These are phyloP conservation scores for Suhomyces anneliseae DNA, from an alignment of 1,139 yeast species.

Conservation along the genomic window DNA sequence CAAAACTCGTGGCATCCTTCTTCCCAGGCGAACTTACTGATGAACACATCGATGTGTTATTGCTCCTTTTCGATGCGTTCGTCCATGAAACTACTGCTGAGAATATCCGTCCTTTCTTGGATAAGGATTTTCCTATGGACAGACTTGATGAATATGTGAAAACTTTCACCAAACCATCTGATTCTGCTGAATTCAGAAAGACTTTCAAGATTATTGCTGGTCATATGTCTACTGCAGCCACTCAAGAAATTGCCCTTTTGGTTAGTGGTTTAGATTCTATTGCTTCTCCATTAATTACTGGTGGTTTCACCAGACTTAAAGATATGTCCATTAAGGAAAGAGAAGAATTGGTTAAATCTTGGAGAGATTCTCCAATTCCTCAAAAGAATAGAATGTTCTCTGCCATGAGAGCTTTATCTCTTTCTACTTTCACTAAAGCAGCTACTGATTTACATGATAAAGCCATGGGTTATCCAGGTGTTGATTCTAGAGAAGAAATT, in stretches of 20 bases:
- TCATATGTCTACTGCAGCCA: slow-evolving; percentile 14
- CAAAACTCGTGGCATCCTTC: neutral
- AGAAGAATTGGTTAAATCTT: slow-evolving; percentile 29
- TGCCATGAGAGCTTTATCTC: slow-evolving; percentile 24
- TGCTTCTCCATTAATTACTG: slow-evolving; percentile 39
- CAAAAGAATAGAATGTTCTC: slow-evolving; percentile 32
- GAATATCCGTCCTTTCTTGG: slow-evolving; percentile 27
- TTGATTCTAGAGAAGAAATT: slow-evolving; percentile 30
- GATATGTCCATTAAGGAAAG: slow-evolving; percentile 39
- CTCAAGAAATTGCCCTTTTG: slow-evolving; percentile 12
- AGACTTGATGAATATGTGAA: slow-evolving; percentile 35
- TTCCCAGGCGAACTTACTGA: slow-evolving; percentile 22
- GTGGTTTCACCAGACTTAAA: slow-evolving; percentile 32
- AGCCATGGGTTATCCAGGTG: slow-evolving; percentile 38
- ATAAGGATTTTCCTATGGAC: slow-evolving; percentile 28
- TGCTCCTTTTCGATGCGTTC: slow-evolving; percentile 36
- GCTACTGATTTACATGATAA: slow-evolving; percentile 36
- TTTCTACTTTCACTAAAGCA: slow-evolving; percentile 23
- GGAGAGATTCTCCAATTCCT: slow-evolving; percentile 41
- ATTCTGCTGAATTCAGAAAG: slow-evolving; percentile 28
- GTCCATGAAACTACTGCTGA: slow-evolving; percentile 36
- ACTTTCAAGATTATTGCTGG: slow-evolving; percentile 1
- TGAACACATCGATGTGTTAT: slow-evolving; percentile 28
- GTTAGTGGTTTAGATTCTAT: slow-evolving; percentile 28
- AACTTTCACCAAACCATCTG: slow-evolving; percentile 31